These are phyloP conservation scores for Blumeria hordei DNA, from an alignment of 2,329 filamentous ascomycete species.

Conservation along the genomic window DNA sequence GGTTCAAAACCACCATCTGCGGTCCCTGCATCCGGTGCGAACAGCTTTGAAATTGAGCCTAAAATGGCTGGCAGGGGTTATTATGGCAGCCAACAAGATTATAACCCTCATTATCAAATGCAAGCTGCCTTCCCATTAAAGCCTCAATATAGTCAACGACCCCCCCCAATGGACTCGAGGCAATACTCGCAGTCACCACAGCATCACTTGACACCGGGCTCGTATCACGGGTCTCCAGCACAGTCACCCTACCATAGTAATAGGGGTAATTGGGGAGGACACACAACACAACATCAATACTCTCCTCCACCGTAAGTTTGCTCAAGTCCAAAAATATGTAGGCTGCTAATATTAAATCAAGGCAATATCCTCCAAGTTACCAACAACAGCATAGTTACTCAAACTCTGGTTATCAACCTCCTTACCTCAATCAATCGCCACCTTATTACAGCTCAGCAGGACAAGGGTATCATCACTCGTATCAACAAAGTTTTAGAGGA, in stretches of 20 bases:
- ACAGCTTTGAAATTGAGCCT: slow-evolving; percentile 16
- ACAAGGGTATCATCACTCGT: slow-evolving; percentile 28
- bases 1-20: slow-evolving; percentile 7
- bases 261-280: slow-evolving; percentile 25
- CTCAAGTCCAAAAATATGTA: too few species aligned
- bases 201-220: slow-evolving; percentile 26
- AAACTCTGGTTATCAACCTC: slow-evolving; percentile 27
- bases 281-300: slow-evolving; percentile 16
- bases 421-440: slow-evolving; percentile 26
- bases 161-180: slow-evolving; percentile 15
- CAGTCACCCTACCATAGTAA: slow-evolving; percentile 33
- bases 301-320: slow-evolving; percentile 24
- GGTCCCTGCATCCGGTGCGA: slow-evolving; percentile 15
- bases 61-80: slow-evolving; percentile 16
- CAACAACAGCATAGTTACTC: slow-evolving; percentile 31
- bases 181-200: slow-evolving; percentile 34
- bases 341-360: slow-evolving; percentile 10
- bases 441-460: slow-evolving; percentile 30
- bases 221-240: slow-evolving; percentile 32
- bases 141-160: slow-evolving; percentile 15
- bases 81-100: slow-evolving; percentile 15
- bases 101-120: slow-evolving; percentile 17
- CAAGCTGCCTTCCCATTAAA: slow-evolving; percentile 16
- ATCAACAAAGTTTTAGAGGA: slow-evolving; percentile 15
- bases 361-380: slow-evolving; percentile 38